Percentiles rank a stretch among this genome's conserved stretches.
phyloP scores from a whole-genome alignment of 768 basidiomycete genomes.

The Boletus rubroflammeus region DNA sequence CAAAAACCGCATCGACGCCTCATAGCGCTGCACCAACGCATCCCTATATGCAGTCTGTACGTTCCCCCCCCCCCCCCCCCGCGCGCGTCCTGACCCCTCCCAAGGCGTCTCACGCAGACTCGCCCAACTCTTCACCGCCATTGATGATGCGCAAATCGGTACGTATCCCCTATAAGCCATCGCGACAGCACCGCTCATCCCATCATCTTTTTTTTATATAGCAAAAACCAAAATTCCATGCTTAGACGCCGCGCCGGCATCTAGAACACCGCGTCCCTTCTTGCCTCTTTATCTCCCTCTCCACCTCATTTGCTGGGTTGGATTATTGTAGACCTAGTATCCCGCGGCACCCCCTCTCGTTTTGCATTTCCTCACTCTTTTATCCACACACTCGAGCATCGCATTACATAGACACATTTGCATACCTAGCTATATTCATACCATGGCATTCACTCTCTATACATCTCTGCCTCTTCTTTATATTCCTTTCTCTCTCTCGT shows the following conservation, averaged over 20 bases:
- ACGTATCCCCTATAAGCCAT: conserved; percentile 4
- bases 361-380: conserved; percentile 9
- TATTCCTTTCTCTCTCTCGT: conserved; percentile 6
- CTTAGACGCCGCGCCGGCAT: conserved; percentile 12
- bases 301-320: conserved; percentile 10
- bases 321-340: conserved; percentile 24
- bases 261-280: conserved; percentile 4
- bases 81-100: conserved; percentile 5
- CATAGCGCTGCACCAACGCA: conserved; percentile 34
- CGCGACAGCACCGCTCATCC: neutral
- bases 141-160: conserved; percentile 59
- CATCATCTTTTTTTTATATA: neutral
- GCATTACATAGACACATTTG: conserved; percentile 30
- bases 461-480: neutral
- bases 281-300: neutral
- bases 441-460: conserved; percentile 27
- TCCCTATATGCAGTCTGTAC: conserved; percentile 38
- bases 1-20: conserved; percentile 41
- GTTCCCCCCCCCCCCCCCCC: conserved; percentile 9
- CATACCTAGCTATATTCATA: conserved; percentile 37
- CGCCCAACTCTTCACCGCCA: conserved; percentile 39
- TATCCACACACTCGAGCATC: conserved; percentile 18
- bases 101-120: conserved; percentile 38
- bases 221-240: conserved; percentile 38
- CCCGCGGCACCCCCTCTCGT: conserved; percentile 19